Evolutionary conservation across 352 stramenopile genomes (phyloP), one percentile per base, ranked within the genome.

Genomic region (Pythium aristosporum): DNA sequence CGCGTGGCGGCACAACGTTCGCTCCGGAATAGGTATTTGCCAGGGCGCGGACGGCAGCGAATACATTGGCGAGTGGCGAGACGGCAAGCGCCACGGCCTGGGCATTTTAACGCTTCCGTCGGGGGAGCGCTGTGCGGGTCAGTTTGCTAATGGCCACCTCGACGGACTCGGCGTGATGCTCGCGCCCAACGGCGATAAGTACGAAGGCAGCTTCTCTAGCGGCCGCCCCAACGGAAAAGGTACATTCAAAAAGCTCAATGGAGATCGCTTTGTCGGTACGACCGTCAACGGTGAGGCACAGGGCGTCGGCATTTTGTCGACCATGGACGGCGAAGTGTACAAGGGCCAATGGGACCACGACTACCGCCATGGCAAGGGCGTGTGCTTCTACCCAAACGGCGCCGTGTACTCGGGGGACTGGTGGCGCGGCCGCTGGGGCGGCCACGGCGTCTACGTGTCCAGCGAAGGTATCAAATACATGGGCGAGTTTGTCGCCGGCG

Each of bases 291-390:
- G 89, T 9, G 57, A 76, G 6, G 82, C 87, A 1, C 74, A 96
- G 48, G 92, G 91, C 3, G 53, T 96, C 25, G 92, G 93, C 9
- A 74, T 88, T 7, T 49, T 98, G 16, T 71, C 78, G 5, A 92
- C 79, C 30, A 74, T 81, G 0, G 84, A 94, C 37, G 93, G 92
- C 7, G 91, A 97, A 68, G 74, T 90, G n/a, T 98, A 98, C 79
- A 94, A 96, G 65, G 86, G 86, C 1, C 52, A 90, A 42, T 94
- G 84, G 84, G 57, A 76, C 10, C 65, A 57, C 2, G 84, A 89
- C 58, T 85, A 79, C 55, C 84, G 80, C 12, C 74, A 91, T 41
- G 80, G 84, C 1, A 77, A 57, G 7, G 86, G 86, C 16, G 81
- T 92, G 39, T 90, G 79, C 28, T 92, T 84, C 59, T 93, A 93